Evolutionary conservation across 2,329 filamentous ascomycete species (phyloP).

Genomic region (Talaromyces sp.): DNA sequence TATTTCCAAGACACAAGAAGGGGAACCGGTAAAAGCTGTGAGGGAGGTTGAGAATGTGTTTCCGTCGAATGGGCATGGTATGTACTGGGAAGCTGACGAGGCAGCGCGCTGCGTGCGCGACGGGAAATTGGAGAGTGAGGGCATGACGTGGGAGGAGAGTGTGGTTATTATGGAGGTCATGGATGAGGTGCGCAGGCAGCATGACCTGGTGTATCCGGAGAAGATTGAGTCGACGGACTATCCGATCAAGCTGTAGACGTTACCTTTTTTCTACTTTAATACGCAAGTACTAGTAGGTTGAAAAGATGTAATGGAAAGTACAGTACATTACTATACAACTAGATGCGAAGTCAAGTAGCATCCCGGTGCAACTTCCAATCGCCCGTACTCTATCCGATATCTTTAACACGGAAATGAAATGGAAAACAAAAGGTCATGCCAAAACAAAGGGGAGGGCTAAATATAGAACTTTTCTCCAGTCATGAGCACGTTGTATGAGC

Average conservation of each 20-base stretch:
- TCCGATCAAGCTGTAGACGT: slow-evolving; percentile 39
- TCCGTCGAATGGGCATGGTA: slow-evolving; percentile 66
- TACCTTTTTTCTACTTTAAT: not conserved
- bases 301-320: not conserved
- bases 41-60: slow-evolving; percentile 36
- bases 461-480: slow-evolving; percentile 13
- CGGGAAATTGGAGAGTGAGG: slow-evolving; percentile 69
- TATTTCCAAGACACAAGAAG: slow-evolving; percentile 50
- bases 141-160: slow-evolving; percentile 69
- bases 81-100: slow-evolving; percentile 88
- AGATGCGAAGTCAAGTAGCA: slow-evolving; percentile 6
- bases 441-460: slow-evolving; percentile 9
- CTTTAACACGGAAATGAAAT: slow-evolving; percentile 5
- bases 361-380: slow-evolving; percentile 10
- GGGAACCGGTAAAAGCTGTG: slow-evolving; percentile 22
- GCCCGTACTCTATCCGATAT: slow-evolving; percentile 9
- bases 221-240: slow-evolving; percentile 60
- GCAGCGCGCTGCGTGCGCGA: slow-evolving; percentile 70
- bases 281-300: too few species aligned
- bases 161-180: slow-evolving; percentile 79
- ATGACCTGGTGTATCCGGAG: slow-evolving; percentile 59
- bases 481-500: slow-evolving; percentile 12
- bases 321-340: slow-evolving; percentile 15
- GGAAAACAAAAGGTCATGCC: slow-evolving; percentile 8
- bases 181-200: slow-evolving; percentile 64